Conservation (phyloP, 2,329 filamentous ascomycete genomes). For the Venturia carpophila region DNA sequence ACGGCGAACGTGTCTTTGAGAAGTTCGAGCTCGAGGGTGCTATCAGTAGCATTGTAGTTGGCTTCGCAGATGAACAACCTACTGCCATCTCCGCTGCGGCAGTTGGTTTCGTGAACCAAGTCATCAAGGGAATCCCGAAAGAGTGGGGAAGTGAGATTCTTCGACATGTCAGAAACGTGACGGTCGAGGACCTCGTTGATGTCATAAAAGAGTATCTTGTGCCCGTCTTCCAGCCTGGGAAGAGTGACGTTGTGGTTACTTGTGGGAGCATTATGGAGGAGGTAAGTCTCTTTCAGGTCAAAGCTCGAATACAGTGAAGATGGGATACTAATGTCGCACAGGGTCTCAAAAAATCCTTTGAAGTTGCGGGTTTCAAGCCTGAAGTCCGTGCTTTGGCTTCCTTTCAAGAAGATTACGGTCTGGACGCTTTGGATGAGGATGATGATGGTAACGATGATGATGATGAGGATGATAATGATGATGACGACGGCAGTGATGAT, state of each 20-base stretch:
- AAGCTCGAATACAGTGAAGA: constrained; percentile 20
- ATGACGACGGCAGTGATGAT: constrained; percentile 43
- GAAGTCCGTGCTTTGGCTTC: constrained; percentile 64
- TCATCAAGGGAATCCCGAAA: constrained; percentile 65
- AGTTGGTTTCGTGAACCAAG: constrained; percentile 74
- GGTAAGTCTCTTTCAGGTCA: constrained; percentile 45
- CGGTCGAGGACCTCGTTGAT: constrained; percentile 64
- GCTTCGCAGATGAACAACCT: constrained; percentile 78
- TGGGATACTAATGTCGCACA: constrained; percentile 30
- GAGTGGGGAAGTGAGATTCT: constrained; percentile 74
- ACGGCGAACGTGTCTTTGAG: constrained; percentile 66
- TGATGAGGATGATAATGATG: constrained; percentile 39
- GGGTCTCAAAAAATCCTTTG: constrained; percentile 69
- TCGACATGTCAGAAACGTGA: constrained; percentile 67
- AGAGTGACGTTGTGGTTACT: constrained; percentile 78
- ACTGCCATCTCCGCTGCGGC: constrained; percentile 77
- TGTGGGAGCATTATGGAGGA: constrained; percentile 80
- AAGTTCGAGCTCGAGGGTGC: constrained; percentile 79
- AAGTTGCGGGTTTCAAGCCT: constrained; percentile 68
- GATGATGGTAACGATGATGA: constrained; percentile 54
- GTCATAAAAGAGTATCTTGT: constrained; percentile 69
- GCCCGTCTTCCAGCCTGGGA: constrained; percentile 70
- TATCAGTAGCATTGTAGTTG: constrained; percentile 79
- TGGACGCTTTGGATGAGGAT: constrained; percentile 55
- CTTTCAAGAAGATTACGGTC: constrained; percentile 85